Conservation (phyloP, 306 rosid genomes). For the Trifolium subterraneum region DNA sequence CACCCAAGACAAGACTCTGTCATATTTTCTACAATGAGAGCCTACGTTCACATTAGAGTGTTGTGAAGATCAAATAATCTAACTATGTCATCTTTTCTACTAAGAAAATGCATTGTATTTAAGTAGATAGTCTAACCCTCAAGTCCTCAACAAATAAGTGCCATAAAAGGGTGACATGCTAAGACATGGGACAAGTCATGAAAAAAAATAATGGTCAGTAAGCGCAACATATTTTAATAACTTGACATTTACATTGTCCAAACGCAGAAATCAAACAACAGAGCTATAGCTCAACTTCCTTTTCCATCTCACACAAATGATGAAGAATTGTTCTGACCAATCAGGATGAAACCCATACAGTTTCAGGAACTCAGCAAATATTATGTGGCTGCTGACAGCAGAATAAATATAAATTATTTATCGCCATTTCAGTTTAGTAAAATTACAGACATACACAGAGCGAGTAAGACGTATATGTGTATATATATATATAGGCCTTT, state of each 20-base stretch:
- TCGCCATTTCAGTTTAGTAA: background rate
- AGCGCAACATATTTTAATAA: background rate
- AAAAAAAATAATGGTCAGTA: background rate
- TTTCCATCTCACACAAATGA: background rate
- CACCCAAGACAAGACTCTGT: background rate
- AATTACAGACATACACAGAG: background rate
- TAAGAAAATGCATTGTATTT: background rate
- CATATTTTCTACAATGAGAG: background rate
- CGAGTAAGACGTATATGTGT: background rate
- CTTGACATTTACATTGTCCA: background rate
- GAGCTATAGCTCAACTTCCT: background rate
- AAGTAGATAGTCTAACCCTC: background rate
- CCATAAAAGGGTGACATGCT: background rate
- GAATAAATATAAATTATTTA: background rate
- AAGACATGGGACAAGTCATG: background rate
- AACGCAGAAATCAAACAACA: background rate
- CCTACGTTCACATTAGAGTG: background rate
- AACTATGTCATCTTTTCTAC: background rate
- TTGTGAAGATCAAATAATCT: slow-evolving; percentile 1
- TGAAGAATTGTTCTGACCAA: background rate
- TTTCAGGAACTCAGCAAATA: background rate
- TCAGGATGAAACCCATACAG: slow-evolving; percentile 2
- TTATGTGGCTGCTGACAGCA: background rate
- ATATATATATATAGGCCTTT: background rate
- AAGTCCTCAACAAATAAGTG: background rate